Conservation (phyloP, 345 rosid genomes). For the Citrus hindsii region DNA sequence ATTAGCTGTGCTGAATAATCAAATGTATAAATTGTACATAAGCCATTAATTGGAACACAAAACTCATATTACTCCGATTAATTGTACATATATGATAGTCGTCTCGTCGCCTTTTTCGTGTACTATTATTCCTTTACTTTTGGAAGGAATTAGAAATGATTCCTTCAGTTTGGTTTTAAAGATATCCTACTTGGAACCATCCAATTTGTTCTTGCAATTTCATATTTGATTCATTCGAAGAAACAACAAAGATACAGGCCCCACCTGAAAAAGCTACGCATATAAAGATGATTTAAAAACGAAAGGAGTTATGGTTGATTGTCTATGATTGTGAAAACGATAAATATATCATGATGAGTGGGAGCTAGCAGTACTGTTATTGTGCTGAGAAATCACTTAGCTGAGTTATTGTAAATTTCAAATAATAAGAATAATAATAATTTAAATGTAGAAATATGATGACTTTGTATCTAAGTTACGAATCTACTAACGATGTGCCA, state of each 20-base stretch:
- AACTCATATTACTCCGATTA: neutral
- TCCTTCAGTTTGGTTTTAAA: neutral
- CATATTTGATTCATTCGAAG: slow-evolving; percentile 9
- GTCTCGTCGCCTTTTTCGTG: slow-evolving; percentile 5
- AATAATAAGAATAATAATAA: neutral
- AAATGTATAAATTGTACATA: neutral
- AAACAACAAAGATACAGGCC: neutral
- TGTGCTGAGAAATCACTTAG: slow-evolving; percentile 6
- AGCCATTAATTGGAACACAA: neutral
- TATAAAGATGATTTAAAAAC: slow-evolving; percentile 11
- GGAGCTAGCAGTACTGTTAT: neutral
- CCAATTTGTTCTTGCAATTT: slow-evolving; percentile 7
- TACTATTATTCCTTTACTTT: neutral
- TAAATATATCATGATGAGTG: slow-evolving; percentile 3
- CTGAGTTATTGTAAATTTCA: neutral
- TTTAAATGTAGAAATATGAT: too few species aligned
- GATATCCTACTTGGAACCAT: slow-evolving; percentile 13
- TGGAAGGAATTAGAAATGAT: slow-evolving; percentile 19
- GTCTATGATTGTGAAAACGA: slow-evolving; percentile 16
- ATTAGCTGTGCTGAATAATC: too few species aligned
- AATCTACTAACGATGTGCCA: too few species aligned
- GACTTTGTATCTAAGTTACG: too few species aligned
- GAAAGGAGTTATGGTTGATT: slow-evolving; percentile 20
- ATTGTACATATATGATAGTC: neutral
- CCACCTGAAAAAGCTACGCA: slow-evolving; percentile 17